Conservation (phyloP, 495 filamentous ascomycete genomes). For the Pyronema omphalodes region DNA sequence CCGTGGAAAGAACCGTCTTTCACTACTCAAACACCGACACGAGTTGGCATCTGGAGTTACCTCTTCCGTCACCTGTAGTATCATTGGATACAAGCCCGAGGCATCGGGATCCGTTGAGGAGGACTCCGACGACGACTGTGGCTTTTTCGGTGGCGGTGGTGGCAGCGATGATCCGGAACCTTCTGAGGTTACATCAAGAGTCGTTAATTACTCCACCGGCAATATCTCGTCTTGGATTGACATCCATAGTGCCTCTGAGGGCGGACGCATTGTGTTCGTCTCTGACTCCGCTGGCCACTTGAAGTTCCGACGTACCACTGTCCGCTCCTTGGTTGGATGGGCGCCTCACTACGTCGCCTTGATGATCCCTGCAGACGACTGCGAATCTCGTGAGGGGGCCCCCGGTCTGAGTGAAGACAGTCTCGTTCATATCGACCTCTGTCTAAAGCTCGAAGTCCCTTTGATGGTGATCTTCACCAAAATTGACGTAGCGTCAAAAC, state of each 20-base stretch:
- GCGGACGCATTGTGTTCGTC: slow-evolving; percentile 63
- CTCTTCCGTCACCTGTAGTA: slow-evolving; percentile 79
- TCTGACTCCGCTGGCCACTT: slow-evolving; percentile 83
- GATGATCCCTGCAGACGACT: slow-evolving; percentile 64
- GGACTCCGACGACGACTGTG: background rate
- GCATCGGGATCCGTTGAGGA: slow-evolving; percentile 9
- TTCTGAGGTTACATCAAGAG: slow-evolving; percentile 26
- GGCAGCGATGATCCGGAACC: slow-evolving; percentile 8
- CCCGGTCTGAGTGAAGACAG: slow-evolving; percentile 45
- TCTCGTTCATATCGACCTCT: slow-evolving; percentile 69
- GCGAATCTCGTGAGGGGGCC: slow-evolving; percentile 26
- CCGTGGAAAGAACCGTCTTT: slow-evolving; percentile 68
- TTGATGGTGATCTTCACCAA: slow-evolving; percentile 76
- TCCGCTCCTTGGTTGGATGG: slow-evolving; percentile 84
- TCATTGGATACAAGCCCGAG: slow-evolving; percentile 54
- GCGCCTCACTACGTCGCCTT: slow-evolving; percentile 84
- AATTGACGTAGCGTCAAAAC: slow-evolving; percentile 63
- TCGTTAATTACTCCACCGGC: slow-evolving; percentile 72
- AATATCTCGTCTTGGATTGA: slow-evolving; percentile 90
- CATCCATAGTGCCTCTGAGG: slow-evolving; percentile 57
- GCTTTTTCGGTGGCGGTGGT: slow-evolving; percentile 4
- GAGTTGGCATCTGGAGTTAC: slow-evolving; percentile 83
- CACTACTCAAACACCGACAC: slow-evolving; percentile 81
- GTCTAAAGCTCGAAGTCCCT: slow-evolving; percentile 56
- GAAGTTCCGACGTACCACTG: slow-evolving; percentile 67